Conservation (phyloP, 1,284 basidiomycete species). For the Porogramme epimiltina region DNA sequence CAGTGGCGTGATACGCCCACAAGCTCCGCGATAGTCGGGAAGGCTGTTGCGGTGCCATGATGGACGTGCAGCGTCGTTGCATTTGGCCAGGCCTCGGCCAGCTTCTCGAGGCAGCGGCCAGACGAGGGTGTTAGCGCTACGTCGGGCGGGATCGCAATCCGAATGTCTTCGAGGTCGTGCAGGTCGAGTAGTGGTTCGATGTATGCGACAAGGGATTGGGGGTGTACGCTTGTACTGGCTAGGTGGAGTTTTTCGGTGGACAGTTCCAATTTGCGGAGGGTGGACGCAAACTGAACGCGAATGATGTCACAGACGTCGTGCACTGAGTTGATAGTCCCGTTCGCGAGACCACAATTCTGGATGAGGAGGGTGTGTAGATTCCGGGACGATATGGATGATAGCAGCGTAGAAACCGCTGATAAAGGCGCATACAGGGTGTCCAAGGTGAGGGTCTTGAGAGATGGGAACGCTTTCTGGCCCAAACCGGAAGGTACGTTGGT, state of each 20-base stretch:
- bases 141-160: conserved; percentile 7
- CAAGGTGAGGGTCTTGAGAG: conserved; percentile 12
- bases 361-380: conserved; percentile 6
- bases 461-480: conserved; percentile 3
- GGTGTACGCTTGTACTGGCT: not conserved
- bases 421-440: conserved; percentile 14
- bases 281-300: conserved; percentile 4
- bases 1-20: conserved; percentile 5
- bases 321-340: not conserved
- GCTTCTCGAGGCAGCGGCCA: conserved; percentile 9
- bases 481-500: not conserved
- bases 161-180: conserved; percentile 12
- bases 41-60: conserved; percentile 1
- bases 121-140: conserved; percentile 6
- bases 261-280: conserved; percentile 9
- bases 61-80: conserved; percentile 10
- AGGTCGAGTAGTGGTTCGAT: conserved; percentile 15
- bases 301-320: conserved; percentile 10
- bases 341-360: conserved; percentile 11
- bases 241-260: not conserved
- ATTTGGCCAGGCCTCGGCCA: conserved; percentile 17
- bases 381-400: conserved; percentile 11
- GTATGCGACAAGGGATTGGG: conserved; percentile 6
- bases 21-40: conserved; percentile 9
- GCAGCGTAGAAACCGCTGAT: conserved; percentile 3